Conservation (phyloP, 345 rosid genomes). For the Syzygium aromaticum region DNA sequence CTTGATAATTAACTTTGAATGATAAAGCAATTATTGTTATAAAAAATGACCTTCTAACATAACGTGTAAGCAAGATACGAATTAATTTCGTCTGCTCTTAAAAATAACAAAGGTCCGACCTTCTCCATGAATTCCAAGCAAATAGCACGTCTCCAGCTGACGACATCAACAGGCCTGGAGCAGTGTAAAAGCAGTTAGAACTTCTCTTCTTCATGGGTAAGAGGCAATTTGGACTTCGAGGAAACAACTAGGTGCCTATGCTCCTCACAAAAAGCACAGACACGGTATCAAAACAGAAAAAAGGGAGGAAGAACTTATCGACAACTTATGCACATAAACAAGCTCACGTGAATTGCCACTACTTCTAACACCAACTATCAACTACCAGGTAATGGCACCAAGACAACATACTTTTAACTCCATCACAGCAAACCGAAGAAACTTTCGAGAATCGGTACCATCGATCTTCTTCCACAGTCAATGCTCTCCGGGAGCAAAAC, state of each 20-base stretch:
- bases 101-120: constrained; percentile 27
- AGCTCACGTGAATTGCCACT: neutral
- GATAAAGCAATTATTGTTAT: neutral
- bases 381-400: neutral
- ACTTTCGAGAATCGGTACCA: neutral
- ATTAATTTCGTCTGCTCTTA: neutral
- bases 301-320: neutral
- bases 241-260: neutral
- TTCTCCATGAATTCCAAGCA: constrained; percentile 92
- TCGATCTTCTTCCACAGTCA: neutral
- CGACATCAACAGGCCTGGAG: constrained; percentile 15
- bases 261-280: neutral
- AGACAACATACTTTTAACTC: neutral
- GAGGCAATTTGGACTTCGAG: neutral
- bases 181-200: neutral
- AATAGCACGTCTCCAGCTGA: constrained; percentile 73
- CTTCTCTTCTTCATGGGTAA: neutral
- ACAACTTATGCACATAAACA: neutral
- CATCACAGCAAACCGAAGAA: neutral
- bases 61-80: neutral
- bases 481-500: neutral
- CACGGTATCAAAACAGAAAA: neutral
- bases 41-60: neutral
- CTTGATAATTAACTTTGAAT: neutral
- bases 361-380: neutral